A percentile compares a stretch with the other conserved stretches of the same genome.
Evolutionary conservation across 2,329 filamentous ascomycete genomes (phyloP).

Genomic region (Fusarium sublunatum): DNA sequence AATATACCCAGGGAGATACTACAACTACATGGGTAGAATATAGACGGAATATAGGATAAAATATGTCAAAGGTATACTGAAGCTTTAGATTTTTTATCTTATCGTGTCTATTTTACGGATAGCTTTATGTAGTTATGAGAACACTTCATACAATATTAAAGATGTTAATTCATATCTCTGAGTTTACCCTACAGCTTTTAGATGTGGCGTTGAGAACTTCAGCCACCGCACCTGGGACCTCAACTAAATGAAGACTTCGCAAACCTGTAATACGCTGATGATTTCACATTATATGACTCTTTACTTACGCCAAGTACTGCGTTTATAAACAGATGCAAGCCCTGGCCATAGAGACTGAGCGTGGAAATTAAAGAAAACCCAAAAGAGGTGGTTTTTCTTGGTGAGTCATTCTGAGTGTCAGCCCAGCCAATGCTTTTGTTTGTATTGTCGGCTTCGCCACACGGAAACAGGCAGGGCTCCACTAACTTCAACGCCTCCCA

Average conservation of each 20-base stretch:
- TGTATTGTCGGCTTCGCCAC: constrained; percentile 31
- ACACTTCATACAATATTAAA: too few species aligned
- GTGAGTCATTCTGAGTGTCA: constrained; percentile 36
- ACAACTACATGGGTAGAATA: too few species aligned
- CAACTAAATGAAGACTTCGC: constrained; percentile 3
- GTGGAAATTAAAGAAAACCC: constrained; percentile 15
- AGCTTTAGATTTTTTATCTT: too few species aligned
- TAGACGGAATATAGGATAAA: too few species aligned
- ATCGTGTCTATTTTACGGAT: too few species aligned
- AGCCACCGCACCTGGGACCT: too few species aligned
- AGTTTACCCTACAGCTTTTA: too few species aligned
- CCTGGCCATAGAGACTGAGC: constrained; percentile 14
- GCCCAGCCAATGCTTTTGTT: constrained; percentile 26
- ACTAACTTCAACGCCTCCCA: constrained; percentile 34
- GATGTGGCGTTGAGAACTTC: too few species aligned
- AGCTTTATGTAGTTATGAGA: too few species aligned
- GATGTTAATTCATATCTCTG: too few species aligned
- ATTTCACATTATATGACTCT: constrained; percentile 24
- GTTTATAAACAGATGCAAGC: neutral
- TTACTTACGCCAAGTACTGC: constrained; percentile 10
- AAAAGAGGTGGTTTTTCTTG: constrained; percentile 17
- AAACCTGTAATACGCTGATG: neutral
- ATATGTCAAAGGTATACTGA: too few species aligned
- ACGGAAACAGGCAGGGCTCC: constrained; percentile 31
- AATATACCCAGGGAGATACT: too few species aligned